These are phyloP conservation scores for Hawksworthiomyces lignivorus DNA, from an alignment of 2,329 filamentous ascomycete genomes.

Conservation along the genomic window DNA sequence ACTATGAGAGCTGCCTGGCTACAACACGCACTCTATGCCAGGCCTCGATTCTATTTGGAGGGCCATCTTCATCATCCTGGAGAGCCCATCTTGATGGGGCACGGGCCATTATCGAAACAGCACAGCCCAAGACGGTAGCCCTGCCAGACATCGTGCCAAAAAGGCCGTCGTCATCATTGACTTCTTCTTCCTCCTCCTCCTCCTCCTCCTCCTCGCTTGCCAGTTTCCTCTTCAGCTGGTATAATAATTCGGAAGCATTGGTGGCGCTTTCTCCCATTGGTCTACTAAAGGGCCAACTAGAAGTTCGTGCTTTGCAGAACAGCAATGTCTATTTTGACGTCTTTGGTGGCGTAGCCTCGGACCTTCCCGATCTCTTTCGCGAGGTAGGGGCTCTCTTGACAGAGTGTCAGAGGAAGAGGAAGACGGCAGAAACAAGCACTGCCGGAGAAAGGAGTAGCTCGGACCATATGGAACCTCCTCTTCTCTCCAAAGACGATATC, in stretches of 20 bases:
- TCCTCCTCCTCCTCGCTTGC: not conserved
- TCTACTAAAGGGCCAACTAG: slow-evolving; percentile 7
- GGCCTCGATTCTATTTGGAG: slow-evolving; percentile 8
- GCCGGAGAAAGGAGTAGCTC: no score
- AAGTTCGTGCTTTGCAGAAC: not conserved
- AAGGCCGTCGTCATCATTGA: no score
- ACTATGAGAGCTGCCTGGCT: slow-evolving; percentile 7
- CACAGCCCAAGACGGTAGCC: not conserved
- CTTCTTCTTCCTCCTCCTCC: not conserved
- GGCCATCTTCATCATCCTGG: slow-evolving; percentile 4
- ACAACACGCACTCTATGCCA: slow-evolving; percentile 12
- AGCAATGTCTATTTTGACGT: slow-evolving; percentile 10
- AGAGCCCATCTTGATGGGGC: slow-evolving; percentile 10
- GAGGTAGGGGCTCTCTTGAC: slow-evolving; percentile 11
- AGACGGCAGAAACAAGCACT: not conserved
- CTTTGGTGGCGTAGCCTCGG: slow-evolving; percentile 12
- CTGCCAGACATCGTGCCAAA: no score
- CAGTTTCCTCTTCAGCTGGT: slow-evolving; percentile 10
- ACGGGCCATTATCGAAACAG: slow-evolving; percentile 6
- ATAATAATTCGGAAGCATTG: slow-evolving; percentile 11
- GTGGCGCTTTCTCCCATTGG: slow-evolving; percentile 7
- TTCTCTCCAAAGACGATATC: slow-evolving; percentile 9
- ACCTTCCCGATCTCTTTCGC: slow-evolving; percentile 11
- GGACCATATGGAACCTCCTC: not conserved
- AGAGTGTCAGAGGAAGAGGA: slow-evolving; percentile 2